Conservation (phyloP, 305 asterid species). For the Stenogyne calaminthoides region DNA sequence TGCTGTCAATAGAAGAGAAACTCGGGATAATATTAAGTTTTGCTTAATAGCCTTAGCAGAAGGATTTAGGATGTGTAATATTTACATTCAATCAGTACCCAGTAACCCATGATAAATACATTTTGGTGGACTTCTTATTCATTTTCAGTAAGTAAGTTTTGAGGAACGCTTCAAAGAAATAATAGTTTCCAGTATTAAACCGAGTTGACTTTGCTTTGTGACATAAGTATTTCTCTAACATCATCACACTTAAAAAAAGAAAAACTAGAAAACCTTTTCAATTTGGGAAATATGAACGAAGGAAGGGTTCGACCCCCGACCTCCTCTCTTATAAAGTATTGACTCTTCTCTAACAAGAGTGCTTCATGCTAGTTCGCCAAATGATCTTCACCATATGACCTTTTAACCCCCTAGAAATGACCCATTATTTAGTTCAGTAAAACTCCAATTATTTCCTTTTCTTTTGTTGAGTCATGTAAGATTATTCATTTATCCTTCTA, state of each 20-base stretch:
- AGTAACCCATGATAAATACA: neutral
- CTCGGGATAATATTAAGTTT: constrained; percentile 1
- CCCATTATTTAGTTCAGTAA: neutral
- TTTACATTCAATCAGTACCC: neutral
- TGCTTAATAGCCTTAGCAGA: neutral
- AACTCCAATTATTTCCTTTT: neutral
- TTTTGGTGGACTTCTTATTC: constrained; percentile 8
- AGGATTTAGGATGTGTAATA: neutral
- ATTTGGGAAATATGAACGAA: neutral
- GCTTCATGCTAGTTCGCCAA: neutral
- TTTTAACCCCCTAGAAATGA: neutral
- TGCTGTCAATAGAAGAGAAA: constrained; percentile 2
- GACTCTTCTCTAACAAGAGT: neutral
- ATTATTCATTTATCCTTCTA: neutral
- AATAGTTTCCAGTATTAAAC: neutral
- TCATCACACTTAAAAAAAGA: neutral
- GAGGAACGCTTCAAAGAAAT: neutral
- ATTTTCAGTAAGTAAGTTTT: neutral
- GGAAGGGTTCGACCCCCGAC: neutral
- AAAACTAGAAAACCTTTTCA: neutral
- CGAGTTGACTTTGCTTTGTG: neutral
- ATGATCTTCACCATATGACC: neutral
- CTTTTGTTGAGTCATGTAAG: constrained; percentile 4
- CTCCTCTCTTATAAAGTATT: neutral
- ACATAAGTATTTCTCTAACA: neutral